Conservation (phyloP, 139 green algal species). For the Chlamydomonas eustigma region DNA sequence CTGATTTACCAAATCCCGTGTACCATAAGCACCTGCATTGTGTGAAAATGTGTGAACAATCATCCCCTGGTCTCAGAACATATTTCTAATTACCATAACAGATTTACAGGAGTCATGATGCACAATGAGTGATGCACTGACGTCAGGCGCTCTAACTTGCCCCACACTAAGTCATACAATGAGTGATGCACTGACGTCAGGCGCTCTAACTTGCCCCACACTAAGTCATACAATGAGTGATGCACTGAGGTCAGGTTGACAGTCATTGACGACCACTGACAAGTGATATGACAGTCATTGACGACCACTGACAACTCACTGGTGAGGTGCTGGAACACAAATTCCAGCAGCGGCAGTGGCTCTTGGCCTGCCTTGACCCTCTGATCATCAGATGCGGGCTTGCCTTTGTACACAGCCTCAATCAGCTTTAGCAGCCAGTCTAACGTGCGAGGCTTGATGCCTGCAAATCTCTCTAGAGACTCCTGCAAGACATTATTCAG, state of each 20-base stretch:
- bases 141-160: no score
- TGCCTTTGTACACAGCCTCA: constrained; percentile 38
- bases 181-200: no score
- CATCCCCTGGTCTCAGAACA: no score
- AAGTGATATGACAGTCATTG: background rate
- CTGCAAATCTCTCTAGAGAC: background rate
- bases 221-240: no score
- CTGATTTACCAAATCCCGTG: constrained; percentile 40
- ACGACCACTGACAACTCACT: constrained; percentile 13
- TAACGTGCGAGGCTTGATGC: constrained; percentile 26
- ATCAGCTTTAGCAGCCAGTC: constrained; percentile 43
- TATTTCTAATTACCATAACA: no score
- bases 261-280: background rate
- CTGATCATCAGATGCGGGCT: constrained; percentile 28
- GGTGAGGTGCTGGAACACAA: constrained; percentile 41
- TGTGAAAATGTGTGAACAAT: no score
- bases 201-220: no score
- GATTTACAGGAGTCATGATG: no score
- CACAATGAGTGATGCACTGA: no score
- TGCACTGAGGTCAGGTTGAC: no score
- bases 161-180: no score
- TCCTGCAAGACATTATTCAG: no score
- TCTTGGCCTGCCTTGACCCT: constrained; percentile 26
- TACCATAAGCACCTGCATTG: constrained; percentile 40
- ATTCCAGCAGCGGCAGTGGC: constrained; percentile 36